Percentiles rank a stretch among this genome's conserved stretches.
Evolutionary conservation across 345 rosid species (phyloP).

Genomic region (Rhodamnia argentea): DNA sequence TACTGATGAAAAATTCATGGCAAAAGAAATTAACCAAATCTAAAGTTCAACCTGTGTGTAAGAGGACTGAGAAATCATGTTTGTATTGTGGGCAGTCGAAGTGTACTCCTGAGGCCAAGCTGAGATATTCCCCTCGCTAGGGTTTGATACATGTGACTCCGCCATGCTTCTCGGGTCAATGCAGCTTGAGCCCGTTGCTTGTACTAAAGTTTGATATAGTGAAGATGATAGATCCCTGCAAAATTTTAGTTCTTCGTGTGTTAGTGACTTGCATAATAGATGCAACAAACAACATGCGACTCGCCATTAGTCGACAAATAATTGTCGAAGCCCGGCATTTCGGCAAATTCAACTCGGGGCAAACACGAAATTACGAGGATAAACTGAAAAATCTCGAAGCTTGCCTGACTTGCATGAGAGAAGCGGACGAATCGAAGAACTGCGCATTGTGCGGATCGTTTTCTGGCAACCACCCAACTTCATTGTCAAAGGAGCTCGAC

Average conservation of each 20-base stretch:
- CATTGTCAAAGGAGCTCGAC: conserved; percentile 28
- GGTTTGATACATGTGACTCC: conserved; percentile 33
- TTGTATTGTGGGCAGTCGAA: conserved; percentile 6
- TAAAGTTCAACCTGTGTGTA: conserved; percentile 35
- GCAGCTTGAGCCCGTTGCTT: conserved; percentile 17
- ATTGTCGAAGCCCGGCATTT: background rate
- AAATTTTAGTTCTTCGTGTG: background rate
- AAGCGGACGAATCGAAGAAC: conserved; percentile 20
- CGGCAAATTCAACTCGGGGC: background rate
- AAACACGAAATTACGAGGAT: background rate
- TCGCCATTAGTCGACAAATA: background rate
- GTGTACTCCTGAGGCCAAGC: conserved; percentile 30
- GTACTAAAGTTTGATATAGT: conserved; percentile 19
- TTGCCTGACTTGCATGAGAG: conserved; percentile 18
- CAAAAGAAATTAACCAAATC: background rate
- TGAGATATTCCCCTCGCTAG: conserved; percentile 11
- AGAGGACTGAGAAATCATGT: conserved; percentile 8
- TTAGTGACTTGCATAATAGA: background rate
- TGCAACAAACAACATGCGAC: background rate
- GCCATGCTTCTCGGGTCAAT: conserved; percentile 9
- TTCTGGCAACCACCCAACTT: conserved; percentile 41
- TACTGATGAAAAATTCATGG: background rate
- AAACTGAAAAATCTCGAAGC: background rate
- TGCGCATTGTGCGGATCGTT: conserved; percentile 19
- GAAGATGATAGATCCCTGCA: conserved; percentile 18